Evolutionary conservation across 1,284 basidiomycete species (phyloP), one percentile per base, ranked within the genome.

Genomic region (Pascua guehoae): DNA sequence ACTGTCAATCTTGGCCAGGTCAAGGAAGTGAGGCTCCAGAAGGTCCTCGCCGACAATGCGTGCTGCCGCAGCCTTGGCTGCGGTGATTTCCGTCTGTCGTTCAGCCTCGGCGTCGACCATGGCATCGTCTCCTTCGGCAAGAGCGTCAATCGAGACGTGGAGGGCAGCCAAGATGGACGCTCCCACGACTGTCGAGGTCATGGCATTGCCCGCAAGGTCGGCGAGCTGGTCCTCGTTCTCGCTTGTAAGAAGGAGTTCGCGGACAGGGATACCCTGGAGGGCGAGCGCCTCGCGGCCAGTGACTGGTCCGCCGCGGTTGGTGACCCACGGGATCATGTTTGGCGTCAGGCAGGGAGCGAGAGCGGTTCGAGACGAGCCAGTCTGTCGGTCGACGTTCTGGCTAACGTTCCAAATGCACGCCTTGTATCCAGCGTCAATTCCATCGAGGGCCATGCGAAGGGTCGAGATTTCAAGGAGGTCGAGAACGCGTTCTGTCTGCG

Each of bases 401-500:
- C 91, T 94, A n/a, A 97, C 81, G 75, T 97, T 97, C 94, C 93
- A 97, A 1, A 96, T 88, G 76, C 87, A 92, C 84, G 89, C 92
- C 72, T 94, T 93, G 76, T 86, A 92, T 0, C 84, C 86, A 1
- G 91, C 86, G 67, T 94, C 92, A 38, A 89, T 80, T 1, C 88
- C 90, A 50, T 86, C 83, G 60, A 84, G 85, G 1, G 91, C 89
- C 58, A 87, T 86, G 38, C 92, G 87, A 41, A 97, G 81, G 12
- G 88, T 81, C 69, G 83, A 88, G 66, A 97, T 95, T 69, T 97
- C 93, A 84, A 95, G 88, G 58, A 97, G 76, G 74, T 97, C 93
- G 84, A 91, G 88, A 4, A 97, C 93, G 41, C 93, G 85, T 71
- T 96, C 92, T 16, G 96, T 94, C 72, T 96, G 93, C 8, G 84